Evolutionary conservation across 495 filamentous ascomycete genomes (phyloP).

Genomic region (Durotheca rogersii): DNA sequence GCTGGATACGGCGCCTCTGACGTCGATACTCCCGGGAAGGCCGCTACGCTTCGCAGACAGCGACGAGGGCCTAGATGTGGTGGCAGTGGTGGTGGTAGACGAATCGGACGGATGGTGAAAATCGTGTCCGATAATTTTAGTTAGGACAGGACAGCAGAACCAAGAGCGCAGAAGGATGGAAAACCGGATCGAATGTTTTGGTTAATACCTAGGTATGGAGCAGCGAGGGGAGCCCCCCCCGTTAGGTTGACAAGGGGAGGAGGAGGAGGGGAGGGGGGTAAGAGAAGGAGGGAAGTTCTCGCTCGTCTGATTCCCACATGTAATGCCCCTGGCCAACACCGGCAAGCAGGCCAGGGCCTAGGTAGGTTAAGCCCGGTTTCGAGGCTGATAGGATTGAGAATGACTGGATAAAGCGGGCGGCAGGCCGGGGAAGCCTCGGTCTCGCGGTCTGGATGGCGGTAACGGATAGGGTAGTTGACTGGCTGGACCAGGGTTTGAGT

Average conservation of each 20-base stretch:
- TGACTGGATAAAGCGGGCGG: slow-evolving; percentile 6
- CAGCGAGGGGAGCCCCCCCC: slow-evolving; percentile 12
- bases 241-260: neutral
- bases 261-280: slow-evolving; percentile 12
- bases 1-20: slow-evolving; percentile 5
- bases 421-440: slow-evolving; percentile 25
- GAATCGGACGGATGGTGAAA: slow-evolving; percentile 7
- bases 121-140: slow-evolving; percentile 8
- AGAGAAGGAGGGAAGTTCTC: slow-evolving; percentile 13
- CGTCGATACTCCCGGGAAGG: slow-evolving; percentile 10
- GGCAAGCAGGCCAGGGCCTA: slow-evolving; percentile 13
- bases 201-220: too few species aligned
- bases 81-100: slow-evolving; percentile 1
- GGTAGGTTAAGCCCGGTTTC: slow-evolving; percentile 16
- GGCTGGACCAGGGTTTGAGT: too few species aligned
- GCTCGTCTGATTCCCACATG: slow-evolving; percentile 27
- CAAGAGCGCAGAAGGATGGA: slow-evolving; percentile 2
- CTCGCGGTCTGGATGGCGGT: slow-evolving; percentile 16
- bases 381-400: slow-evolving; percentile 23
- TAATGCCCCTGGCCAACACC: slow-evolving; percentile 25
- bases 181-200: slow-evolving; percentile 4
- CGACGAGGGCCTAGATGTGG: slow-evolving; percentile 2
- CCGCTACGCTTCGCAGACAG: slow-evolving; percentile 4
- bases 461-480: slow-evolving; percentile 5
- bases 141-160: neutral